A percentile compares a stretch with the other conserved stretches of the same genome.
Conservation (phyloP, 2,329 filamentous ascomycete genomes). For the Pyricularia sp. region DNA sequence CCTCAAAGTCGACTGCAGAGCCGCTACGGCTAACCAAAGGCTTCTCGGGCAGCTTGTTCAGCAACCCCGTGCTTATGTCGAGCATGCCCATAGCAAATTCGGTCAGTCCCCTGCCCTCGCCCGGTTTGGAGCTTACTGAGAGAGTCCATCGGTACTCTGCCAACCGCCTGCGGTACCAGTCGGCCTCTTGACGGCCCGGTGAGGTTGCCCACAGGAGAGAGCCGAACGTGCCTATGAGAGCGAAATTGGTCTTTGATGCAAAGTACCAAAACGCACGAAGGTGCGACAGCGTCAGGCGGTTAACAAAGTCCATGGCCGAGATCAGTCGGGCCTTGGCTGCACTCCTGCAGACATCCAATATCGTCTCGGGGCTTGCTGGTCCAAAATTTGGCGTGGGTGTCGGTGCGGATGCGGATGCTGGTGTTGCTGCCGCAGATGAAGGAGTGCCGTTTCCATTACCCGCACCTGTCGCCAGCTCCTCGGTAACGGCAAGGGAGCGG, state of each 20-base stretch:
- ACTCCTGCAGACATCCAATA: constrained; percentile 82
- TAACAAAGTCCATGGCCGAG: constrained; percentile 94
- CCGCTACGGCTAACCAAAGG: constrained; percentile 47
- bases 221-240: constrained; percentile 87
- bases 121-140: constrained; percentile 65
- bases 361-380: constrained; percentile 55
- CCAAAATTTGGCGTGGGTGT: constrained; percentile 9
- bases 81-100: constrained; percentile 68
- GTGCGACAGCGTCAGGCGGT: constrained; percentile 75
- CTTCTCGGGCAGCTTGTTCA: constrained; percentile 60
- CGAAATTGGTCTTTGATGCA: constrained; percentile 80
- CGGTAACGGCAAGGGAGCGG: constrained; percentile 50
- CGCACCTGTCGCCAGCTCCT: constrained; percentile 21
- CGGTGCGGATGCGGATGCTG: neutral
- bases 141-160: constrained; percentile 92
- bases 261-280: constrained; percentile 91
- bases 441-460: constrained; percentile 5
- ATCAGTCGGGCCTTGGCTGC: constrained; percentile 90
- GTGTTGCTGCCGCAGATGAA: neutral
- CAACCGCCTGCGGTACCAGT: constrained; percentile 77
- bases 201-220: constrained; percentile 81
- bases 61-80: constrained; percentile 55
- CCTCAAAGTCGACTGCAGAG: constrained; percentile 35
- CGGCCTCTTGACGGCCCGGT: constrained; percentile 74
- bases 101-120: constrained; percentile 43